A percentile compares a stretch with the other conserved stretches of the same genome.
Conservation (phyloP, 768 basidiomycete genomes). For the Mycena pura region DNA sequence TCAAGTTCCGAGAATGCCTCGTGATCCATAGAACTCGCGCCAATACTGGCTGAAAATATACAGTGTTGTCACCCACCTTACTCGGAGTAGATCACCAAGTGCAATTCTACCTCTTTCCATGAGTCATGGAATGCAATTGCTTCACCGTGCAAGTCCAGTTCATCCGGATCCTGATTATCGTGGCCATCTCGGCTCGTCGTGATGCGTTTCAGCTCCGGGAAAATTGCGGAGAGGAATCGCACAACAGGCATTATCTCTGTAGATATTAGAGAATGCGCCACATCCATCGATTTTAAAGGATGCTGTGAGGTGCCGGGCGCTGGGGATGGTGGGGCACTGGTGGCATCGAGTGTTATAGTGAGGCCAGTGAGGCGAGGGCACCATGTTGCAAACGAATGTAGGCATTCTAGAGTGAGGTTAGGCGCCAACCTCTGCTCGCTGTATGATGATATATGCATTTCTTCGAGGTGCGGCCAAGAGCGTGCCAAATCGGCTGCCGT, state of each 20-base stretch:
- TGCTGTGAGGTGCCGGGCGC: neutral
- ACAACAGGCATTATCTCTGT: conserved; percentile 1
- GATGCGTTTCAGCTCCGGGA: conserved; percentile 4
- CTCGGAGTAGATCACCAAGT: conserved; percentile 8
- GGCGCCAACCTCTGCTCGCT: neutral
- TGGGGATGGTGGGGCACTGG: neutral
- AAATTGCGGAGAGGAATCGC: conserved; percentile 8
- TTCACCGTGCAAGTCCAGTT: neutral
- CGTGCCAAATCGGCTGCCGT: neutral
- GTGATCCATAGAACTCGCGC: no score
- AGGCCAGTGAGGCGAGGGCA: conserved; percentile 6
- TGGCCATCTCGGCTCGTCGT: neutral
- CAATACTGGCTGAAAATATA: neutral
- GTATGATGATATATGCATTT: neutral
- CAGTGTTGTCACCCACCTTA: neutral
- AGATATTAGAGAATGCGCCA: conserved; percentile 4
- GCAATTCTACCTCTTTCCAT: conserved; percentile 15
- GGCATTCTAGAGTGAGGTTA: neutral
- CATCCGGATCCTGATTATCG: conserved; percentile 1
- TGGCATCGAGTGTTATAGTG: neutral
- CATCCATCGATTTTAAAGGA: neutral
- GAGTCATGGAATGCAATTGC: neutral
- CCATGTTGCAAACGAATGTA: neutral
- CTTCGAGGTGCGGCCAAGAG: conserved; percentile 4
- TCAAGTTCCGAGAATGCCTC: no score